Percentiles rank a stretch among this genome's conserved stretches.
phyloP scores from a whole-genome alignment of 306 rosid genomes.

The Aeschynomene evenia region DNA sequence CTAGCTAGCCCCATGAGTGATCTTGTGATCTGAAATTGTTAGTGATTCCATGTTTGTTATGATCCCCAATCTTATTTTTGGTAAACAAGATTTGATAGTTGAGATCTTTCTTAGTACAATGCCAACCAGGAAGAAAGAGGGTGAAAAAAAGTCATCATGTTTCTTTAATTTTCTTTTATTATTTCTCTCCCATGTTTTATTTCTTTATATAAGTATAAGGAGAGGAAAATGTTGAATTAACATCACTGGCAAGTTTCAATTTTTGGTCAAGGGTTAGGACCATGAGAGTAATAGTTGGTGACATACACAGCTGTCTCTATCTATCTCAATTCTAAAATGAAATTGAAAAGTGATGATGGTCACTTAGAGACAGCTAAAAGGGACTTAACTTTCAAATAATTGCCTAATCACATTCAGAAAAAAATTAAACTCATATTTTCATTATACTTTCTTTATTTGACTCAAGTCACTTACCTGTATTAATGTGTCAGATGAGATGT shows the following conservation, averaged over 20 bases:
- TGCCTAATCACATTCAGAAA: conserved; percentile 22
- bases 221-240: conserved; percentile 5
- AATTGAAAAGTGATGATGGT: conserved; percentile 16
- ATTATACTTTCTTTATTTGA: not conserved
- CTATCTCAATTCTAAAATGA: conserved; percentile 12
- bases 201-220: not conserved
- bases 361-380: conserved; percentile 29
- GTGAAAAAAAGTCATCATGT: no score
- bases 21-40: conserved; percentile 43
- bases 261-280: conserved; percentile 24
- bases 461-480: not conserved
- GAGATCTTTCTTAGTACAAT: conserved; percentile 43
- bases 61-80: conserved; percentile 43
- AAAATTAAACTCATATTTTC: conserved; percentile 5
- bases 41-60: conserved; percentile 41
- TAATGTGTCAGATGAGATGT: conserved; percentile 1
- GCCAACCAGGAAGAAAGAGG: conserved; percentile 11
- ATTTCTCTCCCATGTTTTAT: not conserved
- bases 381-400: conserved; percentile 14
- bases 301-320: conserved; percentile 18
- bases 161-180: no score
- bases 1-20: conserved; percentile 31
- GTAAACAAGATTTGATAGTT: conserved; percentile 42
- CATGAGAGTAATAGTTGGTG: conserved; percentile 27
- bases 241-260: conserved; percentile 24